These are phyloP conservation scores for Pseudocercospora eumusae DNA, from an alignment of 2,329 filamentous ascomycete species.

Conservation along the genomic window DNA sequence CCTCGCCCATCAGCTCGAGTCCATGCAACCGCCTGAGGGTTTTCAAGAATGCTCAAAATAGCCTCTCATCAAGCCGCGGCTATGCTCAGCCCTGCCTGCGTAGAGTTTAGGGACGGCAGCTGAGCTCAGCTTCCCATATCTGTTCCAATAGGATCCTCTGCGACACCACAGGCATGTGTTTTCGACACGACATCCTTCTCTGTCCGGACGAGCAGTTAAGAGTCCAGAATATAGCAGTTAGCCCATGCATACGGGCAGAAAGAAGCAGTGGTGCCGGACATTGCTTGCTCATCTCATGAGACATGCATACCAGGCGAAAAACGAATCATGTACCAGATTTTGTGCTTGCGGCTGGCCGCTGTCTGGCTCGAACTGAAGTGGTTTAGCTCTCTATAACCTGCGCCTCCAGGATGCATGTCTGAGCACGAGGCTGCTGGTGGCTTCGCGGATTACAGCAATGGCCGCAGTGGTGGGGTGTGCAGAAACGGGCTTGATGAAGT, in stretches of 20 bases:
- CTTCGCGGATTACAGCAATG: slow-evolving; percentile 1
- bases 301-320: slow-evolving; percentile 7
- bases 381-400: slow-evolving; percentile 9
- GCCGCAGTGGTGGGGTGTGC: neutral
- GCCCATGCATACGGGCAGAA: neutral
- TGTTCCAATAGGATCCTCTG: neutral
- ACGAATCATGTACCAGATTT: slow-evolving; percentile 1
- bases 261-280: neutral
- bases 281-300: slow-evolving; percentile 4
- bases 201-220: neutral
- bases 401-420: slow-evolving; percentile 20
- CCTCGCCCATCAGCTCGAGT: neutral
- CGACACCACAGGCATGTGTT: neutral
- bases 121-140: neutral
- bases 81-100: slow-evolving; percentile 7
- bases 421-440: slow-evolving; percentile 14
- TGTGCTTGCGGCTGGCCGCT: slow-evolving; percentile 3
- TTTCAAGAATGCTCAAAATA: neutral
- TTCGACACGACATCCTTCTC: neutral
- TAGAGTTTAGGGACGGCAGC: slow-evolving; percentile 4
- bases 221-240: neutral
- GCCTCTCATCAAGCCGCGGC: slow-evolving; percentile 2
- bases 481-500: neutral
- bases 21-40: neutral
- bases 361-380: neutral